phyloP scores from a whole-genome alignment of 2,329 filamentous ascomycete species.

The Beauveria bassiana region DNA sequence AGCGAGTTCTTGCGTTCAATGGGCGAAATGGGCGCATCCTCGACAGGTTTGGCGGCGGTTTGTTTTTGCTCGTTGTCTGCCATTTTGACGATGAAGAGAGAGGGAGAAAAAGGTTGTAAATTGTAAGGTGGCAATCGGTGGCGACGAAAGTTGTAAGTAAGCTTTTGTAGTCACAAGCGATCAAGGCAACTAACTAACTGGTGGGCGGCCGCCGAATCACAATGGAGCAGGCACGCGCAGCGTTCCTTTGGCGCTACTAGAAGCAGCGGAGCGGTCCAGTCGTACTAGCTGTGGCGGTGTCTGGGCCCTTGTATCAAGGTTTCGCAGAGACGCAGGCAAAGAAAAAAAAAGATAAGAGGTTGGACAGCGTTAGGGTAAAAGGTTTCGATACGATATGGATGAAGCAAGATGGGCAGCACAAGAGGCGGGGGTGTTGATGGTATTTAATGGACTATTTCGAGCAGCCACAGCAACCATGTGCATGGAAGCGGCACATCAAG shows the following conservation, averaged over 20 bases:
- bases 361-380: background rate
- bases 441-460: background rate
- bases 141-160: background rate
- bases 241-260: background rate
- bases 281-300: background rate
- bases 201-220: background rate
- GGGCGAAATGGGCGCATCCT: constrained; percentile 46
- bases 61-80: constrained; percentile 20
- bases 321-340: background rate
- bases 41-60: constrained; percentile 26
- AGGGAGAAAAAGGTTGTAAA: background rate
- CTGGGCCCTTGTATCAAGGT: background rate
- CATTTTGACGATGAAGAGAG: constrained; percentile 16
- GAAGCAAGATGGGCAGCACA: background rate
- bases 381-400: background rate
- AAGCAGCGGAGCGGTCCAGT: background rate
- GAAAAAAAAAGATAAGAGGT: background rate
- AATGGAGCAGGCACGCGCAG: background rate
- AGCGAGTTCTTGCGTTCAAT: constrained; percentile 58
- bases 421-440: constrained; percentile 7
- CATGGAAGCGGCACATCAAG: background rate
- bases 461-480: constrained; percentile 1
- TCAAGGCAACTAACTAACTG: background rate
- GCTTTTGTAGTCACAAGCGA: background rate
- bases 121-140: constrained; percentile 1